phyloP scores from a whole-genome alignment of 306 rosid species.

The Pterocarpus macrocarpus region DNA sequence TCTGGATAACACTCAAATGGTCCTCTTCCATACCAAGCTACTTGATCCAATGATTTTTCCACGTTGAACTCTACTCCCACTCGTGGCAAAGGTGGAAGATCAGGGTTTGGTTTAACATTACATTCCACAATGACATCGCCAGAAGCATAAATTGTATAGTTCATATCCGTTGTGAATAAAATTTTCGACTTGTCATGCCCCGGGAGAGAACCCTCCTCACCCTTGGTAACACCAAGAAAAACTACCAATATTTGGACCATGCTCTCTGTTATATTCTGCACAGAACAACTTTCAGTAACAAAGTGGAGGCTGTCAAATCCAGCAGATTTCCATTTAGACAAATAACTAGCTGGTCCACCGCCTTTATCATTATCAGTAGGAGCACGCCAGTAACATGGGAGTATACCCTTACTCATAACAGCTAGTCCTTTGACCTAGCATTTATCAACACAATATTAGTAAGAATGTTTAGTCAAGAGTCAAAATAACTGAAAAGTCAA shows the following conservation, averaged over 20 bases:
- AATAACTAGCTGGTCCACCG: constrained; percentile 71
- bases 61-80: constrained; percentile 81
- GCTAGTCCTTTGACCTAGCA: constrained; percentile 77
- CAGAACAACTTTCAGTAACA: constrained; percentile 67
- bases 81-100: constrained; percentile 96
- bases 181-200: constrained; percentile 47
- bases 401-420: constrained; percentile 72
- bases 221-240: constrained; percentile 65
- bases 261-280: constrained; percentile 52
- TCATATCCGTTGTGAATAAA: constrained; percentile 63
- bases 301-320: constrained; percentile 68
- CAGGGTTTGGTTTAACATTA: constrained; percentile 66
- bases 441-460: constrained; percentile 40
- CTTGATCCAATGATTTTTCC: constrained; percentile 73
- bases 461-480: constrained; percentile 24
- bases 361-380: constrained; percentile 95
- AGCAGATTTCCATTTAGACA: constrained; percentile 85
- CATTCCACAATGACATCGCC: constrained; percentile 84
- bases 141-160: constrained; percentile 72
- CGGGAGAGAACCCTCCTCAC: constrained; percentile 33
- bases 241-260: constrained; percentile 57
- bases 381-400: constrained; percentile 96
- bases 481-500: not conserved
- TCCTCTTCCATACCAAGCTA: constrained; percentile 93
- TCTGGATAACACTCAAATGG: constrained; percentile 97